Percentiles rank a stretch among this genome's conserved stretches.
These are phyloP conservation scores for Arachis monticola DNA, from an alignment of 331 rosid genomes.

Conservation along the genomic window DNA sequence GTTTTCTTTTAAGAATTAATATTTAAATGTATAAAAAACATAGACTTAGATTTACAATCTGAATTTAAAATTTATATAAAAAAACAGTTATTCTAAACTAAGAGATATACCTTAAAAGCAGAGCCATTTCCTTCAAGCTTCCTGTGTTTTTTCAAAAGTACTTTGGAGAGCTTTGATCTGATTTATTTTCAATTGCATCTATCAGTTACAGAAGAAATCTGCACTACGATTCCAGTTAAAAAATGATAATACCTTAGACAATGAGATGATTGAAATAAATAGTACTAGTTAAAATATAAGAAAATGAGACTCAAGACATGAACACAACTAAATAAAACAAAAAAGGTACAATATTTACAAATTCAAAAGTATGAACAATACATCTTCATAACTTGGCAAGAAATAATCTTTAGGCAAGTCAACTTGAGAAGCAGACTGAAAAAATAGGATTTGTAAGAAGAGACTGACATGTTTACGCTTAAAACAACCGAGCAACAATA, in stretches of 20 bases:
- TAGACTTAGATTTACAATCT: no score
- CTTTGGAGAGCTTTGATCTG: constrained; percentile 60
- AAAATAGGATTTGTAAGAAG: background rate
- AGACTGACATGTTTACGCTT: constrained; percentile 11
- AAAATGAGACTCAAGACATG: constrained; percentile 30
- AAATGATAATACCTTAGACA: constrained; percentile 28
- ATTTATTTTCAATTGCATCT: constrained; percentile 53
- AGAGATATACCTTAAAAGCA: no score
- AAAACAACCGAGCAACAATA: constrained; percentile 16
- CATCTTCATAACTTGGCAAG: background rate
- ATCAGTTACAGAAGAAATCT: constrained; percentile 76
- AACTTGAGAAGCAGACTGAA: constrained; percentile 22
- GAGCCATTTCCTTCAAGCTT: no score
- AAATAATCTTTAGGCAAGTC: constrained; percentile 1
- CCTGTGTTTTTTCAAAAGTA: constrained; percentile 48
- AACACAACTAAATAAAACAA: background rate
- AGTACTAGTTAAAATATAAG: constrained; percentile 1
- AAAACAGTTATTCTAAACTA: no score
- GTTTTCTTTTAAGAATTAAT: no score
- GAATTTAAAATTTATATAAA: no score
- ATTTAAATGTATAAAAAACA: no score
- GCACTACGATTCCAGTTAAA: constrained; percentile 42
- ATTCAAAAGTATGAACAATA: background rate
- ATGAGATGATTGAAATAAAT: constrained; percentile 26
- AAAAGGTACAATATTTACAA: background rate